Evolutionary conservation across 495 filamentous ascomycete species (phyloP).

Genomic region (Usnea hakonensis): DNA sequence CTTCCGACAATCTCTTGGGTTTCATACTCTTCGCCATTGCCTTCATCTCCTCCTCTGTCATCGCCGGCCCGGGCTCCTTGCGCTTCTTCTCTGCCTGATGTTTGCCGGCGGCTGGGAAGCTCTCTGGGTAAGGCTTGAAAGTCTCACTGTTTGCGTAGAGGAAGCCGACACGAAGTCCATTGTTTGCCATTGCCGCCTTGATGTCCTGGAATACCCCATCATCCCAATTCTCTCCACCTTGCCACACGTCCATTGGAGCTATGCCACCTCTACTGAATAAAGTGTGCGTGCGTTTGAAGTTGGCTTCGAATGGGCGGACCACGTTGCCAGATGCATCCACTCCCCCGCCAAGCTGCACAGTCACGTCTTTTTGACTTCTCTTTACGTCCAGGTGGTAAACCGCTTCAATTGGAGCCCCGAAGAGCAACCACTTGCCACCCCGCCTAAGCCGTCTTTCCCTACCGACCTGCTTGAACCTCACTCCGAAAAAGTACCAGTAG

Average conservation of each 20-base stretch:
- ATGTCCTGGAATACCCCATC: conserved; percentile 4
- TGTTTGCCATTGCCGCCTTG: conserved; percentile 14
- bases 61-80: background rate
- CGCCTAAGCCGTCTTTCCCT: background rate
- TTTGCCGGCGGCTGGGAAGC: background rate
- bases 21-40: conserved; percentile 1
- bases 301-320: background rate
- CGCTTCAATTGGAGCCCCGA: conserved; percentile 16
- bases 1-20: background rate
- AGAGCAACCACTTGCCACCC: conserved; percentile 10
- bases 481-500: conserved; percentile 14
- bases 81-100: background rate
- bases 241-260: conserved; percentile 14
- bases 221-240: conserved; percentile 8
- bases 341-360: conserved; percentile 6
- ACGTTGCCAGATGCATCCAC: background rate
- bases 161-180: conserved; percentile 5
- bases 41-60: conserved; percentile 7
- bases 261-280: conserved; percentile 10
- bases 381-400: background rate
- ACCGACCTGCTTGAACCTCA: conserved; percentile 2
- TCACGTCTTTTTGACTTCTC: background rate
- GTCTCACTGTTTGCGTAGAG: background rate
- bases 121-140: background rate
- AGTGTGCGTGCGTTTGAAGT: conserved; percentile 2